These are phyloP conservation scores for Talaromyces nanjingensis DNA, from an alignment of 495 filamentous ascomycete genomes.

Conservation along the genomic window DNA sequence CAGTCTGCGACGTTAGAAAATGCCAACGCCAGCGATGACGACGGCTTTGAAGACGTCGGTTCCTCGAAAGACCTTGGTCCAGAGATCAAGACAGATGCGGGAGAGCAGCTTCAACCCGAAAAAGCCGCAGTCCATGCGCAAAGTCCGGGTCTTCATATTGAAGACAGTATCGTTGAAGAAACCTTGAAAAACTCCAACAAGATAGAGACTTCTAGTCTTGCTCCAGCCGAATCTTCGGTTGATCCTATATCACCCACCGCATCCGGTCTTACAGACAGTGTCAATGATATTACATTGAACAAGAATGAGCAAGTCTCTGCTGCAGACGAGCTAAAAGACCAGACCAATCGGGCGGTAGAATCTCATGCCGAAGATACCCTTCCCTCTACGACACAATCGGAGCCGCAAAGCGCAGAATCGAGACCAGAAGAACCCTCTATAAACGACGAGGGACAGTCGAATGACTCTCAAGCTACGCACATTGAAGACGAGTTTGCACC, in stretches of 20 bases:
- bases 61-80: conserved; percentile 55
- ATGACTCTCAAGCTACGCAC: neutral
- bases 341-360: conserved; percentile 12
- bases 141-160: neutral
- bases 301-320: conserved; percentile 22
- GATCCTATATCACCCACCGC: conserved; percentile 42
- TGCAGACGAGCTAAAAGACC: conserved; percentile 5
- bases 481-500: conserved; percentile 30
- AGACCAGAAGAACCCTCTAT: neutral
- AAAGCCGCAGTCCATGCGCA: neutral
- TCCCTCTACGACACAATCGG: conserved; percentile 20
- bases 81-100: conserved; percentile 28
- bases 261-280: conserved; percentile 42
- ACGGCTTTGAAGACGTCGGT: conserved; percentile 90
- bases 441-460: conserved; percentile 5
- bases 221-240: conserved; percentile 7
- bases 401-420: conserved; percentile 1
- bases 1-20: conserved; percentile 52
- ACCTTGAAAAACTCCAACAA: conserved; percentile 8
- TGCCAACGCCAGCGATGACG: conserved; percentile 76
- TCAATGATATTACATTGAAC: conserved; percentile 46
- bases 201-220: conserved; percentile 8
- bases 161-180: conserved; percentile 10
- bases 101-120: conserved; percentile 8
- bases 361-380: conserved; percentile 62